These are phyloP conservation scores for Heimioporus sp. DNA, from an alignment of 768 basidiomycete genomes.

Conservation along the genomic window DNA sequence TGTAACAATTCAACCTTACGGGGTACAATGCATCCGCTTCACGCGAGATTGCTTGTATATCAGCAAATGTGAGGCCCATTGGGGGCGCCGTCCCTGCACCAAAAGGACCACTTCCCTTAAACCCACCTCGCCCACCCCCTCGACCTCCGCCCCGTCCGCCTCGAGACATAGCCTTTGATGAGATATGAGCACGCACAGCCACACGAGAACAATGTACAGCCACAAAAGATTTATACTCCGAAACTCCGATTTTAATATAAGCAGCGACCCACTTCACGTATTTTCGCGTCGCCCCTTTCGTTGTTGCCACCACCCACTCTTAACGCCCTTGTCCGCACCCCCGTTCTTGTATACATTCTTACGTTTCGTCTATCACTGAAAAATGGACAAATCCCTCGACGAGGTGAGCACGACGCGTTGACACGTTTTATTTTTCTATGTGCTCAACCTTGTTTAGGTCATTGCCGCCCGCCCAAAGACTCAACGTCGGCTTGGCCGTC, in stretches of 20 bases:
- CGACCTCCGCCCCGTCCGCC: slow-evolving; percentile 48
- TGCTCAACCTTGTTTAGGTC: slow-evolving; percentile 45
- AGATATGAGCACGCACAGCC: slow-evolving; percentile 10
- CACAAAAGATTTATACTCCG: slow-evolving; percentile 18
- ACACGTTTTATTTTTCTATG: slow-evolving; percentile 1
- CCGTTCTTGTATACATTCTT: background rate
- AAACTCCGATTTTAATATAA: slow-evolving; percentile 24
- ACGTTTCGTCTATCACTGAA: slow-evolving; percentile 3
- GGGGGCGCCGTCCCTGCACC: slow-evolving; percentile 49
- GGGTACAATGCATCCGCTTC: slow-evolving; percentile 81
- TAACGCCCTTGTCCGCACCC: background rate
- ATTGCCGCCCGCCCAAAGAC: slow-evolving; percentile 59
- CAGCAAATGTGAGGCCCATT: slow-evolving; percentile 79
- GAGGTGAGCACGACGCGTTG: slow-evolving; percentile 49
- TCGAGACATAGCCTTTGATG: slow-evolving; percentile 44
- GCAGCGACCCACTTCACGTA: background rate
- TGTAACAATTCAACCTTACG: slow-evolving; percentile 45
- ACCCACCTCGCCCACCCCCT: slow-evolving; percentile 60
- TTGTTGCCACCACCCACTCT: slow-evolving; percentile 21
- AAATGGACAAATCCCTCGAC: slow-evolving; percentile 84
- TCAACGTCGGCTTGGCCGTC: slow-evolving; percentile 40
- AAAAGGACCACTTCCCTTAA: slow-evolving; percentile 44
- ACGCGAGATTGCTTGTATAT: slow-evolving; percentile 72
- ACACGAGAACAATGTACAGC: slow-evolving; percentile 2
- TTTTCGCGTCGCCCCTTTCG: slow-evolving; percentile 28